Base-by-base conservation (phyloP, 495 filamentous ascomycete genomes). In the Hapsidospora chrysogenum region DNA sequence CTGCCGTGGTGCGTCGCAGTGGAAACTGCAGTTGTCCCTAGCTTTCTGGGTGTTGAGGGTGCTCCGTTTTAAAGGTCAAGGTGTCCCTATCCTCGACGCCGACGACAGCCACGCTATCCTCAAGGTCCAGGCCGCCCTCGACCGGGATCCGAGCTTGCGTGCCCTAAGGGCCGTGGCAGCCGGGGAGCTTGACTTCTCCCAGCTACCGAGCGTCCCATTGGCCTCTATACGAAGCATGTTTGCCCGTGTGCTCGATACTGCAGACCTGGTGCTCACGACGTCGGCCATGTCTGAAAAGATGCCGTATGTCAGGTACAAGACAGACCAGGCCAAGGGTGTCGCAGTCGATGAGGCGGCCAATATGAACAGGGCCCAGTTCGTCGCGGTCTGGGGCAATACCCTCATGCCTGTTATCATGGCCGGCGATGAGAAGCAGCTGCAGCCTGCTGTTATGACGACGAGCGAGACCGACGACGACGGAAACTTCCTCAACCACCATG, bases 381-480 rank as follows among this genome's bases (percentile, higher is more conserved):
- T 9, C 17, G 26, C 1, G 9, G 31, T 47, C 5, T 47, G 36
- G 35, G 45, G 45, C 17, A 47, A 47, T 15, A 39, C 38, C 9
- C 29, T 44, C 1, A 15, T 35, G 14, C 45, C 38, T 3, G 19
- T 31, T 18, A 3, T 36, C 28, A 11, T 47, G 9, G 38, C 17
- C 3, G 41, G 45, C 9, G 38, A 44, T 18, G 26, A 29, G 6
- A 22, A 25, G 35, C 33, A 47, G 35, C 9, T 37, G 27, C 19
- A 37, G 23, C 26, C 39, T 2, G n/a, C 26, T 1, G 35, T 34
- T 3, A 17, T 38, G 31, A 34, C 30, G 11, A 26, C 29, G 27
- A 36, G 37, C 34, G 33, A 33, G 10, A 14, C 30, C 17, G 40
- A 42, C n/a, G 11, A 1, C 5, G 13, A 31, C 11, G 29, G 20